Evolutionary conservation across 2,329 filamentous ascomycete genomes (phyloP).

Genomic region (Stromatinia cepivora): DNA sequence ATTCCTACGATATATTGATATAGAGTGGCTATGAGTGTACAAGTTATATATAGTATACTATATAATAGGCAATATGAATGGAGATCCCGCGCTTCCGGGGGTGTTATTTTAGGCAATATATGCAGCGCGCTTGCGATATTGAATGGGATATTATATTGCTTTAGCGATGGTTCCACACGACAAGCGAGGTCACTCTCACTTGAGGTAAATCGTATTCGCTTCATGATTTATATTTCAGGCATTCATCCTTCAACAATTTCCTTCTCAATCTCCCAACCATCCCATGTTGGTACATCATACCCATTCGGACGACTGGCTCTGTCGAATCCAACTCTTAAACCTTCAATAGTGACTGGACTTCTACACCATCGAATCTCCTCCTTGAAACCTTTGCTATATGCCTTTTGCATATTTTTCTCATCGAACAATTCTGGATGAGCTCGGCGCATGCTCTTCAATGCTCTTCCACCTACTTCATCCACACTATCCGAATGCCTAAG

Average conservation of each 20-base stretch:
- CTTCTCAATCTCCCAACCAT: constrained; percentile 35
- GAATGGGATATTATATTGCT: neutral
- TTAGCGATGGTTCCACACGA: constrained; percentile 10
- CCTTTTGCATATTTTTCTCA: constrained; percentile 35
- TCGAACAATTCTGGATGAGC: constrained; percentile 40
- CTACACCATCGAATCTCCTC: constrained; percentile 39
- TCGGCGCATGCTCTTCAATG: constrained; percentile 37
- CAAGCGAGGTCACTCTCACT: constrained; percentile 3
- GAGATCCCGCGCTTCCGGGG: constrained; percentile 20
- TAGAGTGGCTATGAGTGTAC: neutral
- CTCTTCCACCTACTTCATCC: constrained; percentile 38
- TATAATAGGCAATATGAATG: constrained; percentile 18
- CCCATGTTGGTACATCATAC: constrained; percentile 51
- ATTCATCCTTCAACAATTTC: constrained; percentile 32
- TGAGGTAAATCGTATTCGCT: neutral
- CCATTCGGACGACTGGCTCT: constrained; percentile 50
- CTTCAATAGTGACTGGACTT: constrained; percentile 38
- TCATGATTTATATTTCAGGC: neutral
- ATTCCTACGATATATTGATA: neutral
- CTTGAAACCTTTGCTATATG: constrained; percentile 34
- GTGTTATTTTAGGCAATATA: constrained; percentile 15
- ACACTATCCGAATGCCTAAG: constrained; percentile 40
- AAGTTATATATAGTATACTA: neutral
- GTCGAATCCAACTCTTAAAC: constrained; percentile 37
- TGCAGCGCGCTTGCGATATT: constrained; percentile 21